A percentile compares a stretch with the other conserved stretches of the same genome.
These are phyloP conservation scores for Bipolaris gigantea DNA, from an alignment of 2,329 filamentous ascomycete species.

Conservation along the genomic window DNA sequence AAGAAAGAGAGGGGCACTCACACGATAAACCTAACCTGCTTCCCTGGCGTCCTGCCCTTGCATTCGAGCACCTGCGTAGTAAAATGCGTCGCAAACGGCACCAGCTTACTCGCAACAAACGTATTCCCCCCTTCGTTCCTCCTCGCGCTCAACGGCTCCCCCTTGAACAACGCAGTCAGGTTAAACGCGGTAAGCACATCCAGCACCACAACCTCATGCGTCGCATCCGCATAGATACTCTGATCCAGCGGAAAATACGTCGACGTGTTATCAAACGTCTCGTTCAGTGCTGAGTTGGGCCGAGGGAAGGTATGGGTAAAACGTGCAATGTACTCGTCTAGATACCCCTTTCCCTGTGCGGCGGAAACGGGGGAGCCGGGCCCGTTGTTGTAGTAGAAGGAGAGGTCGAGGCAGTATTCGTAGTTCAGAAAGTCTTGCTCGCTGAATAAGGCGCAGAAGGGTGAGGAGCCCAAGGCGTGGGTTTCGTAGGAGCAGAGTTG, in stretches of 20 bases:
- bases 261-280: constrained; percentile 45
- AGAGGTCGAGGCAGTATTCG: constrained; percentile 51
- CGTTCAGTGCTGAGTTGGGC: constrained; percentile 25
- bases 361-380: constrained; percentile 36
- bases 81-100: constrained; percentile 38
- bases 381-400: constrained; percentile 42
- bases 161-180: constrained; percentile 34
- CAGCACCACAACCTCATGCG: constrained; percentile 47
- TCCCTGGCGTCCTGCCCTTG: constrained; percentile 21
- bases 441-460: constrained; percentile 49
- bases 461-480: constrained; percentile 48
- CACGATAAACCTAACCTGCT: constrained; percentile 38
- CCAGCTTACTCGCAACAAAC: constrained; percentile 34
- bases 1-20: constrained; percentile 18
- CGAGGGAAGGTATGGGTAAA: constrained; percentile 30
- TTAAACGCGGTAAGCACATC: constrained; percentile 37
- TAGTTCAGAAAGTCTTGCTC: constrained; percentile 50
- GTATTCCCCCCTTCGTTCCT: constrained; percentile 26
- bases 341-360: constrained; percentile 38
- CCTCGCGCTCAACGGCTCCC: constrained; percentile 22
- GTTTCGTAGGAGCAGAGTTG: constrained; percentile 42
- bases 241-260: constrained; percentile 51
- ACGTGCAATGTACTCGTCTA: constrained; percentile 35
- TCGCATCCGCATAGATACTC: constrained; percentile 49
- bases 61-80: constrained; percentile 35